Conservation (phyloP, 148 eudicot species). For the Spergularia marina region DNA sequence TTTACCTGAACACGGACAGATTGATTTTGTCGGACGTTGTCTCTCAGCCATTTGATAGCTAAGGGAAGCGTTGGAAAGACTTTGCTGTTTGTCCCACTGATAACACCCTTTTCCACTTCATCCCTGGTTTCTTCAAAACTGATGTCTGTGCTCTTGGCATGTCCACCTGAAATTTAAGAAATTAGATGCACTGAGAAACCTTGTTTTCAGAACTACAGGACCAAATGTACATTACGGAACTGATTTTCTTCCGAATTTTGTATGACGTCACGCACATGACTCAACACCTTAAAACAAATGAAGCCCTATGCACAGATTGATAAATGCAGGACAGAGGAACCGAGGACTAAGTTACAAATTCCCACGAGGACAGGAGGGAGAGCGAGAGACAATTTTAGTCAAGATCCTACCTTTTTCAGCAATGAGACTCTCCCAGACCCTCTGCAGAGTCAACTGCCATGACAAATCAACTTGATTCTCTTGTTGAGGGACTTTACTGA, state of each 20-base stretch:
- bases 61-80: conserved; percentile 84
- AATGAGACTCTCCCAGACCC: conserved; percentile 73
- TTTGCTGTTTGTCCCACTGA: conserved; percentile 50
- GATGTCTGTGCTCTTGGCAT: conserved; percentile 40
- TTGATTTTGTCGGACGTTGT: conserved; percentile 54
- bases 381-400: background rate
- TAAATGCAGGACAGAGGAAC: background rate
- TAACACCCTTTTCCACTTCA: conserved; percentile 40
- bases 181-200: background rate
- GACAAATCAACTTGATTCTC: conserved; percentile 74
- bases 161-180: conserved; percentile 37
- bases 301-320: background rate
- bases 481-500: conserved; percentile 42
- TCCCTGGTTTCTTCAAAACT: conserved; percentile 36
- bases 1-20: conserved; percentile 76
- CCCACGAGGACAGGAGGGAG: background rate
- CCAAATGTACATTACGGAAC: no score
- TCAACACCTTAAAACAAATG: background rate
- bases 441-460: conserved; percentile 84
- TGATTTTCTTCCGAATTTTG: no score
- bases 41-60: conserved; percentile 93
- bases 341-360: background rate
- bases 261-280: no score
- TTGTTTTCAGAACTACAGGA: no score
- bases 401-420: conserved; percentile 55